Evolutionary conservation across 2,329 filamentous ascomycete species (phyloP), one percentile per base, ranked within the genome.

Genomic region (Fusarium mexicanum): DNA sequence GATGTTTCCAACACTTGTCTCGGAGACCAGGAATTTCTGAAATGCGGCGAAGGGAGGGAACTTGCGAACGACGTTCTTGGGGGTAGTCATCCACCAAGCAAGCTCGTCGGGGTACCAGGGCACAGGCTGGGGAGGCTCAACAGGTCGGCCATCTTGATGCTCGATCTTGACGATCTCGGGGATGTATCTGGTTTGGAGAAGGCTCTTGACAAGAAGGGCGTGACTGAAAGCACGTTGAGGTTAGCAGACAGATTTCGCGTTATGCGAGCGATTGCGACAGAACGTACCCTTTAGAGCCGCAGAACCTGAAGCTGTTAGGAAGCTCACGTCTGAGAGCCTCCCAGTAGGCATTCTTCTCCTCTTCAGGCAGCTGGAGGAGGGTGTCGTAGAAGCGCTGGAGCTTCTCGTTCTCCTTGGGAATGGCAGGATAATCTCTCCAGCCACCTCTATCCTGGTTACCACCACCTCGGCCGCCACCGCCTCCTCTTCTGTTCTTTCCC

Each of bases 301-400:
- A 97, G 85, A 99, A 99, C 71, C 96, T 91, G 86, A 98, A 99
- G 84, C 95, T 98, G 86, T 98, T 98, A 64, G 96, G 96, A 58
- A 99, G 86, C 81, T 98, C 95, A 73, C 92, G 90, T 79, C 91
- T 90, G 81, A 98, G 86, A 2, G 93, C 90, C 43, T 89, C 88
- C 96, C 96, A 99, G 84, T 98, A 98, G 16, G 89, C 87, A 64
- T 91, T 87, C 79, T 90, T 91, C 84, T 98, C 96, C 51, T 92
- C 90, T 57, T 95, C 93, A 2, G 93, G 88, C 13, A 98, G 85
- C 67, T 95, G 89, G 11, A 93, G 88, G 37, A 95, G 87, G 71
- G 88, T 86, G 81, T 97, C 92, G 87, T 99, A 99, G 86, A 93
- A 98, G 73, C 87, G 87, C 85, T 98, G 93, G 74, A 97, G 92